phyloP scores from a whole-genome alignment of 2,329 filamentous ascomycete species.

The Daldinia sp. region DNA sequence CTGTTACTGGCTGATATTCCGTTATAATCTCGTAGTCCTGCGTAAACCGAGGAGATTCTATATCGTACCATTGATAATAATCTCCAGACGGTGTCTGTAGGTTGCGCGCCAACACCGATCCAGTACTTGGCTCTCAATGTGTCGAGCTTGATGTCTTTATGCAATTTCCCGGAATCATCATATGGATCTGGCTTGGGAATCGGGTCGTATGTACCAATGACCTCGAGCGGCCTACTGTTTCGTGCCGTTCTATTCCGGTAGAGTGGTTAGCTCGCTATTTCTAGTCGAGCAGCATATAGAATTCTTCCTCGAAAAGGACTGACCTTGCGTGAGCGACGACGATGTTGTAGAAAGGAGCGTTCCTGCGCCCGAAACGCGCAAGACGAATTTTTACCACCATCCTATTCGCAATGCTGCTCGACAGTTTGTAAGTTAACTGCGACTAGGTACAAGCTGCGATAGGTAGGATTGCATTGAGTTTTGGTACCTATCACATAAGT shows the following conservation, averaged over 20 bases:
- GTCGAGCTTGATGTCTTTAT: constrained; percentile 94
- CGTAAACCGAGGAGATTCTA: neutral
- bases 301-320: too few relatives aligned
- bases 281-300: neutral
- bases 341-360: constrained; percentile 96
- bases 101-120: constrained; percentile 96
- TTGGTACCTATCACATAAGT: too few relatives aligned
- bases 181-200: constrained; percentile 69
- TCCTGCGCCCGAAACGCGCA: constrained; percentile 88
- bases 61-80: constrained; percentile 77
- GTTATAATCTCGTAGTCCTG: too few relatives aligned
- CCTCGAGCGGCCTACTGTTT: constrained; percentile 89
- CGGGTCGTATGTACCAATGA: constrained; percentile 82
- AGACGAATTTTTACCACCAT: constrained; percentile 97
- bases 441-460: too few relatives aligned
- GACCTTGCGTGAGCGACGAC: constrained; percentile 93
- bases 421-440: neutral
- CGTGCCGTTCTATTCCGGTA: constrained; percentile 73
- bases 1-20: too few relatives aligned
- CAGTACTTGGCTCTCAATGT: constrained; percentile 85
- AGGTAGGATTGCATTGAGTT: neutral
- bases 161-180: constrained; percentile 70
- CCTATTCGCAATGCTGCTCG: constrained; percentile 10
- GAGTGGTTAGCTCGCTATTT: neutral
- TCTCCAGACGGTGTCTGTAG: constrained; percentile 88